A percentile compares a stretch with the other conserved stretches of the same genome.
Evolutionary conservation across 2,329 filamentous ascomycete genomes (phyloP).

Genomic region (Orbilia oligospora): DNA sequence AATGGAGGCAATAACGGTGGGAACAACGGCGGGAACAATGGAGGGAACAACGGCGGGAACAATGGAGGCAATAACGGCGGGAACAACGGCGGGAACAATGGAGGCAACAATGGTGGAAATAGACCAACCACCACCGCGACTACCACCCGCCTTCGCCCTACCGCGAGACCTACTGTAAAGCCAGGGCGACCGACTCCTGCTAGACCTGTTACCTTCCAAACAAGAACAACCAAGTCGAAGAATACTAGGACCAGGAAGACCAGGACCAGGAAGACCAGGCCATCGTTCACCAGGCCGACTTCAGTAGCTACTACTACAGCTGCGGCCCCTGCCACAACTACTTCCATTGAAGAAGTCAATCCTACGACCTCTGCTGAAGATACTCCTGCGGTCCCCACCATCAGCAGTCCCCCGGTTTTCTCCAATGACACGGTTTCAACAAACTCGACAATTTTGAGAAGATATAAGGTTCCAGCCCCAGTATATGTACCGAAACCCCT

Average conservation of each 20-base stretch:
- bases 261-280: slow-evolving; percentile 17
- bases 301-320: slow-evolving; percentile 6
- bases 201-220: slow-evolving; percentile 11
- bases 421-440: slow-evolving; percentile 24
- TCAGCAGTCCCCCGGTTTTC: slow-evolving; percentile 21
- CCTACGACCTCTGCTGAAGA: neutral
- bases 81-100: slow-evolving; percentile 31
- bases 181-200: slow-evolving; percentile 13
- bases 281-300: neutral
- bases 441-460: slow-evolving; percentile 40
- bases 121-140: neutral
- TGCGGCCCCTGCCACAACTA: neutral
- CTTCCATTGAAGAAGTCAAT: neutral
- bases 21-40: slow-evolving; percentile 34
- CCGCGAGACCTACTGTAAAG: slow-evolving; percentile 40
- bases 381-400: neutral
- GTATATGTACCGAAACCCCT: slow-evolving; percentile 32
- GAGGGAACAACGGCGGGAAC: slow-evolving; percentile 41
- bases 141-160: slow-evolving; percentile 29
- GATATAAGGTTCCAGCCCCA: slow-evolving; percentile 39
- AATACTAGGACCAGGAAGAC: slow-evolving; percentile 17
- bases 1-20: slow-evolving; percentile 60
- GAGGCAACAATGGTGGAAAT: slow-evolving; percentile 10
- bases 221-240: slow-evolving; percentile 7
- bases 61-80: slow-evolving; percentile 55